Evolutionary conservation across 257 asterid genomes (phyloP).

Genomic region (Scutellaria galericulata): DNA sequence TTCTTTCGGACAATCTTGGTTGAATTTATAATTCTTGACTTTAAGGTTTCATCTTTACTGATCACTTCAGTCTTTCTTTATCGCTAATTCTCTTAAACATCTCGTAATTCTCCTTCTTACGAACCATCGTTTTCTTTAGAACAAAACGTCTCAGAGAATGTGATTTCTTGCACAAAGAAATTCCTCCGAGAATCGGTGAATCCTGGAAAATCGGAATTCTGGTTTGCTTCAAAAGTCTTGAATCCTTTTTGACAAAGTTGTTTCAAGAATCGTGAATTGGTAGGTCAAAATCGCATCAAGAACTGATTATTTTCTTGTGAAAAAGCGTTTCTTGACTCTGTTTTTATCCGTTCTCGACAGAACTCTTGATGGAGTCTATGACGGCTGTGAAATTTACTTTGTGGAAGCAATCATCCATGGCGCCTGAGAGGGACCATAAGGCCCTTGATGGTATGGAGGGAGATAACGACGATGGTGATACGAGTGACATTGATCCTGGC

Average conservation of each 20-base stretch:
- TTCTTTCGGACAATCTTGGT: not conserved
- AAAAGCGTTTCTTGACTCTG: not conserved
- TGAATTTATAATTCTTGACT: not conserved
- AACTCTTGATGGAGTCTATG: constrained; percentile 46
- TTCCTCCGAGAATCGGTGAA: constrained; percentile 1
- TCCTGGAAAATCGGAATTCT: not conserved
- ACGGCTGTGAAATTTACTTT: constrained; percentile 46
- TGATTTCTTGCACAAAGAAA: constrained; percentile 6
- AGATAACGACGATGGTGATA: constrained; percentile 52
- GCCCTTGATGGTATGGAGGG: constrained; percentile 41
- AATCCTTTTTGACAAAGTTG: not conserved
- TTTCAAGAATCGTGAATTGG: constrained; percentile 3
- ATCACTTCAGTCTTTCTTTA: constrained; percentile 1
- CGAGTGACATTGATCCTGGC: constrained; percentile 68
- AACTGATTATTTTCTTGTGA: constrained; percentile 12
- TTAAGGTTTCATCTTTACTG: constrained; percentile 6
- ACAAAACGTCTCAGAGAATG: not conserved
- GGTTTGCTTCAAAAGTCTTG: not conserved
- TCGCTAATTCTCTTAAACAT: not conserved
- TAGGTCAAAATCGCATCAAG: constrained; percentile 20
- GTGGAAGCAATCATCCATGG: constrained; percentile 89
- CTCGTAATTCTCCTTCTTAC: not conserved
- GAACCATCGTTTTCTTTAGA: not conserved
- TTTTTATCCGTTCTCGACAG: constrained; percentile 9
- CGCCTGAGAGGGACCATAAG: constrained; percentile 59